Evolutionary conservation across 169 alveolate genomes (phyloP), one percentile per base, ranked within the genome.

Genomic region (Plasmodium relictum): DNA sequence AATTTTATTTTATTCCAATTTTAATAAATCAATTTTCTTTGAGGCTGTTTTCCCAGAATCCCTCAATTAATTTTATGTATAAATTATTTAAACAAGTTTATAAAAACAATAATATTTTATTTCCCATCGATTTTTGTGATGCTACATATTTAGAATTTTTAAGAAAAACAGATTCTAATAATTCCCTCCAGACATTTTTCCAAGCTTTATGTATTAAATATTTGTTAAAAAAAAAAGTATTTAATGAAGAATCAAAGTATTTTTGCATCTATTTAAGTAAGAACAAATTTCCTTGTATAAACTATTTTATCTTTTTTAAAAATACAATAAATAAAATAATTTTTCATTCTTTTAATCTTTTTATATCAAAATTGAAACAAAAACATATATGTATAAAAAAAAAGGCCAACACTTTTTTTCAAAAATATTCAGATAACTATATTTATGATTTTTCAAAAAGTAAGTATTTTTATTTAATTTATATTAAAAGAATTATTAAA

Each of bases 171-270:
- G 72, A 69, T 20, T 26, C 37, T 12, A 18, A 80, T 37, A 80
- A 80, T 68, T 39, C 37, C 24, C 66, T 80, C 45, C 71, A 80
- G 52, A 80, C 58, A 0, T 80, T 80, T 71, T 80, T 66, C 22
- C 90, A 80, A 80, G 14, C 72, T 24, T 8, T 80, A 44, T 80
- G 85, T 31, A 80, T 80, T 71, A 80, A 80, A 50, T 80, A 68
- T 56, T 65, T 80, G 50, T 80, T 80, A 54, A 80, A 80, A 68
- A 80, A 50, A 31, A 69, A 22, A 66, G 18, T 4, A 59, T n/a
- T 31, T 31, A 1, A 31, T 3, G 39, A 31, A 31, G 39, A 31
- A 2, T 31, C 3, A 3, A 31, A 31, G 39, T 3, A 31, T 31
- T 31, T 31, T 3, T 31, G 44, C 20, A 42, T 10, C 9, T 44